These are phyloP conservation scores for Skeletonema menzelii DNA, from an alignment of 108 stramenopile species.

Conservation along the genomic window DNA sequence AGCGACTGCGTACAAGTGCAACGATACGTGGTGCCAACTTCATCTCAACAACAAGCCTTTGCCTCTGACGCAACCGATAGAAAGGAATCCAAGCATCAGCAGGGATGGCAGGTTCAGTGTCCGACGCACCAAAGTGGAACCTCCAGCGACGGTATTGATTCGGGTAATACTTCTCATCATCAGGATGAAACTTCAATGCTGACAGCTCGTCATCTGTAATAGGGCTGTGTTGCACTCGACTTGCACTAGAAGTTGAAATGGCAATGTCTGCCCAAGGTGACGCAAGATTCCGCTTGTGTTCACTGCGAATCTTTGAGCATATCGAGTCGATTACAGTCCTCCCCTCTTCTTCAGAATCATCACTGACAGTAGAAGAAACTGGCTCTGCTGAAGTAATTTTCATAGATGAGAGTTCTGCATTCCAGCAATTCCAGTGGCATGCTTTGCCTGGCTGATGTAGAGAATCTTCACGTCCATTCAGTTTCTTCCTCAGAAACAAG, in stretches of 20 bases:
- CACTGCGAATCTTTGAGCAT: background rate
- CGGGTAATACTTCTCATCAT: slow-evolving; percentile 69
- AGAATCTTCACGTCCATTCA: slow-evolving; percentile 25
- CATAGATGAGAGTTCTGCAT: slow-evolving; percentile 48
- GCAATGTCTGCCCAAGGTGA: background rate
- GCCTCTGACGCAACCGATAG: slow-evolving; percentile 47
- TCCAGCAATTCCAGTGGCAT: slow-evolving; percentile 76
- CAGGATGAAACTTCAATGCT: slow-evolving; percentile 46
- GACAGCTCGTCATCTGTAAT: slow-evolving; percentile 47
- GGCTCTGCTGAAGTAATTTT: slow-evolving; percentile 50
- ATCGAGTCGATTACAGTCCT: slow-evolving; percentile 21
- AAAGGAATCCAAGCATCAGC: slow-evolving; percentile 65
- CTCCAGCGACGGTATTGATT: slow-evolving; percentile 67
- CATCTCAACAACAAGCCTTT: slow-evolving; percentile 61
- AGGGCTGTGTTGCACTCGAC: slow-evolving; percentile 5
- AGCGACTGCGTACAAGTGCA: slow-evolving; percentile 62
- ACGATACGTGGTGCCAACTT: slow-evolving; percentile 74
- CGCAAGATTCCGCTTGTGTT: slow-evolving; percentile 21
- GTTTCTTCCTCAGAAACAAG: slow-evolving; percentile 43
- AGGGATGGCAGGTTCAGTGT: background rate
- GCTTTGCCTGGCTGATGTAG: slow-evolving; percentile 52
- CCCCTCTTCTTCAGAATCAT: slow-evolving; percentile 31
- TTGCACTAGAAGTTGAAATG: background rate
- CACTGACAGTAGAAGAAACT: slow-evolving; percentile 8
- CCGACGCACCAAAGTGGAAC: slow-evolving; percentile 36